phyloP scores from a whole-genome alignment of 164 flowering plant species.

The Piper longum region DNA sequence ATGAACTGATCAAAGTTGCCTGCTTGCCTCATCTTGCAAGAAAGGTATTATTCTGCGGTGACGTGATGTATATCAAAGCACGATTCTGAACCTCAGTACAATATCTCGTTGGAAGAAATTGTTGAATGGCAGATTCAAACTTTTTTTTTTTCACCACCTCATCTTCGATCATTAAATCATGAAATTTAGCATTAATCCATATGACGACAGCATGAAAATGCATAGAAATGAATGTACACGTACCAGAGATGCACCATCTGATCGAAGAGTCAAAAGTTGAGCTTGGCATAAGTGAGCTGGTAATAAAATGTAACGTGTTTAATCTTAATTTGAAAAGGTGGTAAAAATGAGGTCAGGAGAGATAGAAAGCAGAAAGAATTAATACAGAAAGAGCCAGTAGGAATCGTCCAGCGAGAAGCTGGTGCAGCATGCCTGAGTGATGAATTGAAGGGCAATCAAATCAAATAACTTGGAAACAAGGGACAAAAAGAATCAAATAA shows the following conservation, averaged over 20 bases:
- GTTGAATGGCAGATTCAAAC: not conserved
- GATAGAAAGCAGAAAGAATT: too few species aligned
- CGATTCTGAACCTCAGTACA: not conserved
- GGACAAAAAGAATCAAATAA: not conserved
- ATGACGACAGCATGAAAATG: not conserved
- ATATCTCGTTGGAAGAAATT: not conserved
- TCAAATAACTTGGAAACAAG: not conserved
- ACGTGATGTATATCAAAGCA: not conserved
- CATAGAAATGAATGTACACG: not conserved
- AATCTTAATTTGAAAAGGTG: too few species aligned
- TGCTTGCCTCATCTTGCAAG: slow-evolving; percentile 1
- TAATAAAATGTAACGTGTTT: too few species aligned
- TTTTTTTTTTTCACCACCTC: too few species aligned
- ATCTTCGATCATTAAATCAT: too few species aligned
- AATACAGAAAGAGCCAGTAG: not conserved
- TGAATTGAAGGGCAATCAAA: not conserved
- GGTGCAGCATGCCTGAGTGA: not conserved
- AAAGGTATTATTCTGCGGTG: slow-evolving; percentile 1
- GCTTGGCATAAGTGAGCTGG: too few species aligned
- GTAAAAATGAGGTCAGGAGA: too few species aligned
- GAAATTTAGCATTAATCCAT: not conserved
- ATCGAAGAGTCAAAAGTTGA: too few species aligned
- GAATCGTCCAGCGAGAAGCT: not conserved
- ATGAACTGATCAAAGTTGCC: not conserved
- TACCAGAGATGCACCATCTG: not conserved